phyloP scores from a whole-genome alignment of 306 rosid genomes.

The Inga leiocalycina region DNA sequence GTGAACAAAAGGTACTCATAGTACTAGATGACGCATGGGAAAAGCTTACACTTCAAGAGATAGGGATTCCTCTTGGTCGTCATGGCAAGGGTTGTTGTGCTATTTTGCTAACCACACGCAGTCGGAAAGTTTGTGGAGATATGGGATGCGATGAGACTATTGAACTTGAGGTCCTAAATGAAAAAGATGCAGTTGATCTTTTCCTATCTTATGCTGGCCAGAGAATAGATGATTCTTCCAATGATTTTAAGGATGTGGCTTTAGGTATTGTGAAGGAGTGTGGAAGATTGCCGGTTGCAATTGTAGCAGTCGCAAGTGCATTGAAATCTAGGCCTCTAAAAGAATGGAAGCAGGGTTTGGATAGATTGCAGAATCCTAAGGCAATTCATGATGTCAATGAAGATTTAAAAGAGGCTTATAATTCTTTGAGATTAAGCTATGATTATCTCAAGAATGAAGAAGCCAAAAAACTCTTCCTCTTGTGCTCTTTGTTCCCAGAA shows the following conservation, averaged over 20 bases:
- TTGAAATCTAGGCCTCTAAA: too few relatives aligned
- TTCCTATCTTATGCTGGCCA: neutral
- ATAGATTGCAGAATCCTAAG: neutral
- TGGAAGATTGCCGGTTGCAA: too few relatives aligned
- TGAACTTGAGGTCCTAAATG: neutral
- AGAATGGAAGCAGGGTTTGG: neutral
- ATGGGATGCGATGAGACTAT: neutral
- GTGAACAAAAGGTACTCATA: constrained; percentile 22
- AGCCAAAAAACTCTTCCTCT: neutral
- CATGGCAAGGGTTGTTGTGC: constrained; percentile 1
- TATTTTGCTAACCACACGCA: constrained; percentile 15
- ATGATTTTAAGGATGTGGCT: neutral
- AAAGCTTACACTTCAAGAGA: neutral
- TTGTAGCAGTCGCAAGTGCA: too few relatives aligned
- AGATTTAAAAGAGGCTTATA: neutral
- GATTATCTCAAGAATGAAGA: neutral
- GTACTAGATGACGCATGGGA: constrained; percentile 37
- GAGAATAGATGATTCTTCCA: neutral
- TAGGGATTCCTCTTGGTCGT: neutral
- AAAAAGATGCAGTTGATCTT: constrained; percentile 2
- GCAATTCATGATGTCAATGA: neutral
- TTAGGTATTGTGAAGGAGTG: too few relatives aligned
- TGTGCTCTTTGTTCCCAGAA: constrained; percentile 35
- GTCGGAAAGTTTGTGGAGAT: fast-evolving
- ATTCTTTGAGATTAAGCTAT: constrained; percentile 11